These are phyloP conservation scores for Cantharellus anzutake DNA, from an alignment of 768 basidiomycete genomes.

Conservation along the genomic window DNA sequence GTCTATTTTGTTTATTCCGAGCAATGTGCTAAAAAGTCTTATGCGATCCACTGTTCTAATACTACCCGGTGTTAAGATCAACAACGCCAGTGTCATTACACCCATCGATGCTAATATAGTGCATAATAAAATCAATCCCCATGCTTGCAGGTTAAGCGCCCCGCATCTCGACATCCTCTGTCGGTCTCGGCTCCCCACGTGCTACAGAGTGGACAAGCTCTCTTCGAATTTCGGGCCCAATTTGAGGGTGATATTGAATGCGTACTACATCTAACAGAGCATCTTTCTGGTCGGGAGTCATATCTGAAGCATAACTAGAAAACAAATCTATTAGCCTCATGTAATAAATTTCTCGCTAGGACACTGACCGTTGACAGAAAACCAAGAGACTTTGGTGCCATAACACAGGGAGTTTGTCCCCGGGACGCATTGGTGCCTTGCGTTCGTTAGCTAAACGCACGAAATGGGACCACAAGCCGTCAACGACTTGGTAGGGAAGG, in stretches of 20 bases:
- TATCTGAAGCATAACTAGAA: conserved; percentile 71
- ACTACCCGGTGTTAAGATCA: too few species aligned
- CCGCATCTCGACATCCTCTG: not conserved
- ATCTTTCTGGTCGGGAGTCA: conserved; percentile 95
- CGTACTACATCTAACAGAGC: conserved; percentile 87
- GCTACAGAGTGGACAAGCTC: conserved; percentile 78
- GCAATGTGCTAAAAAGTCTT: too few species aligned
- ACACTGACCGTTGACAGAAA: conserved; percentile 67
- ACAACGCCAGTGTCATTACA: too few species aligned
- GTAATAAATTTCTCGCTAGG: not conserved
- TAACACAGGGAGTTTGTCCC: conserved; percentile 79
- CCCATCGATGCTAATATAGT: too few species aligned
- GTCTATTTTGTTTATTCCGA: too few species aligned
- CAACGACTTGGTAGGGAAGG: conserved; percentile 92
- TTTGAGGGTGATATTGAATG: conserved; percentile 69
- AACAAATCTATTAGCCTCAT: not conserved
- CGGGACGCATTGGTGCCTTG: conserved; percentile 41
- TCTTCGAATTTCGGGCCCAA: conserved; percentile 74
- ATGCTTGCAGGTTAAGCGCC: too few species aligned
- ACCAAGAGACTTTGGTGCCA: conserved; percentile 97
- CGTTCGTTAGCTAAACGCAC: conserved; percentile 87
- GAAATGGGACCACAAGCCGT: conserved; percentile 95
- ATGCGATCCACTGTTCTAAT: too few species aligned
- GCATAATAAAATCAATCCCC: too few species aligned
- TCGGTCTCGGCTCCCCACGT: conserved; percentile 51